phyloP scores from a whole-genome alignment of 1,284 basidiomycete genomes.

The Moniliophthora roreri region DNA sequence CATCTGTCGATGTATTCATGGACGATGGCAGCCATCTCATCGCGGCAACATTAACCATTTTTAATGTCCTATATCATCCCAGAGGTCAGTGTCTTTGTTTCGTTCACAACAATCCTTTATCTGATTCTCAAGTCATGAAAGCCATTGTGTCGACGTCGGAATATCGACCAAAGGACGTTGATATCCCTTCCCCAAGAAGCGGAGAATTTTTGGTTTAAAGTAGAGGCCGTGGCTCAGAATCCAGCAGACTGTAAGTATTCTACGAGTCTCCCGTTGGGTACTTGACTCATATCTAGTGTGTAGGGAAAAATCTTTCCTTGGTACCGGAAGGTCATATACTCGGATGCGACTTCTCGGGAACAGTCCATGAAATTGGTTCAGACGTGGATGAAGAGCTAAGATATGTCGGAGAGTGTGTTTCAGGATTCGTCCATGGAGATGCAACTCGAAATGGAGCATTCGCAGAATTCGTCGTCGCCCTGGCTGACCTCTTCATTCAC shows the following conservation, averaged over 20 bases:
- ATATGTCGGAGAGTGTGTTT: slow-evolving; percentile 28
- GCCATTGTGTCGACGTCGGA: neutral
- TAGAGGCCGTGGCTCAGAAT: slow-evolving; percentile 6
- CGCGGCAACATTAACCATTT: no score
- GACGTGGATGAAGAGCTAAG: slow-evolving; percentile 20
- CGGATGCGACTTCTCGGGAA: slow-evolving; percentile 26
- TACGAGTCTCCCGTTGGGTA: neutral
- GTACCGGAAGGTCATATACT: slow-evolving; percentile 13
- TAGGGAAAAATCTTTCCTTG: neutral
- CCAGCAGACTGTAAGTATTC: slow-evolving; percentile 4
- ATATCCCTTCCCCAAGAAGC: neutral
- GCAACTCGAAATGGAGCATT: slow-evolving; percentile 28
- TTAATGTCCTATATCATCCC: no score
- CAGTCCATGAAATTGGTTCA: slow-evolving; percentile 26
- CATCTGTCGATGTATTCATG: no score
- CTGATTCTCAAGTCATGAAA: no score
- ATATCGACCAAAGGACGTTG: slow-evolving; percentile 2
- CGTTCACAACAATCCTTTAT: no score
- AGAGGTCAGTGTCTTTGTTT: no score
- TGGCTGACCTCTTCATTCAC: slow-evolving; percentile 23
- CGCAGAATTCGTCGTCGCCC: slow-evolving; percentile 30
- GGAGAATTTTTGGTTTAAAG: slow-evolving; percentile 9
- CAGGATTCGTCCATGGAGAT: slow-evolving; percentile 25
- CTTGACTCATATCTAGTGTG: neutral
- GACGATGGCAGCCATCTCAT: no score